These are phyloP conservation scores for Bryum argenteum DNA, from an alignment of 225 moss, liverwort and hornwort genomes.

Conservation along the genomic window DNA sequence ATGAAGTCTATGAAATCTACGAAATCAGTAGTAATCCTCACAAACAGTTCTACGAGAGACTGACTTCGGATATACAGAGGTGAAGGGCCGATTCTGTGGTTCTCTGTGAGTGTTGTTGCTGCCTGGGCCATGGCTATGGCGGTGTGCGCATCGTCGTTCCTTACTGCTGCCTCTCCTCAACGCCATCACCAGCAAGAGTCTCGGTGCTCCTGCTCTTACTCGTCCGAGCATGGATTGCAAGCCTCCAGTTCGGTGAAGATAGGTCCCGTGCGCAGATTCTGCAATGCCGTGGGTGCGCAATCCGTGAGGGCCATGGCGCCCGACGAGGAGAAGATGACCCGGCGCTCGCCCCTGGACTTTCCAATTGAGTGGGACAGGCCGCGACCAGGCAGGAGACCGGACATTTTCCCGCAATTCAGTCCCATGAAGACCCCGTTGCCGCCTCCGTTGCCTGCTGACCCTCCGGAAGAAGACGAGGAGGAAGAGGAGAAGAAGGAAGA, in stretches of 20 bases:
- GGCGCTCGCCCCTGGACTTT: slow-evolving; percentile 92
- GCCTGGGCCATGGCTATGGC: slow-evolving; percentile 26
- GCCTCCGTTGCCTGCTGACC: slow-evolving; percentile 79
- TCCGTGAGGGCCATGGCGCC: slow-evolving; percentile 74
- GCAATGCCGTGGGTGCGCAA: slow-evolving; percentile 19
- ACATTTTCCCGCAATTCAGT: slow-evolving; percentile 96
- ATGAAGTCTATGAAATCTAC: too few species aligned
- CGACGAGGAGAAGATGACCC: slow-evolving; percentile 99
- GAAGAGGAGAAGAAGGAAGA: slow-evolving; percentile 89
- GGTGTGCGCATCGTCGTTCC: slow-evolving; percentile 29
- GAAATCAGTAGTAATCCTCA: too few species aligned
- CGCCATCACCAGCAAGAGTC: slow-evolving; percentile 1
- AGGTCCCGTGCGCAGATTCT: not conserved
- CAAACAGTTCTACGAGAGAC: not conserved
- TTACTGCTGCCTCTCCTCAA: not conserved
- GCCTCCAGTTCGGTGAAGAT: not conserved
- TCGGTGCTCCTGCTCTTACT: slow-evolving; percentile 28
- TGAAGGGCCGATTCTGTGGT: not conserved
- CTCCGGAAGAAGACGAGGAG: slow-evolving; percentile 98
- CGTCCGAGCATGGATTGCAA: slow-evolving; percentile 28
- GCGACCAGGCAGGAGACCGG: slow-evolving; percentile 84
- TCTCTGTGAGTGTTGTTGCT: not conserved
- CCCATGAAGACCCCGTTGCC: slow-evolving; percentile 99
- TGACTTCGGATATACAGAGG: slow-evolving; percentile 5
- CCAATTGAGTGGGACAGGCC: slow-evolving; percentile 97